Base-by-base conservation (phyloP, 139 green algal species). In the Ettlia oleoabundans region DNA sequence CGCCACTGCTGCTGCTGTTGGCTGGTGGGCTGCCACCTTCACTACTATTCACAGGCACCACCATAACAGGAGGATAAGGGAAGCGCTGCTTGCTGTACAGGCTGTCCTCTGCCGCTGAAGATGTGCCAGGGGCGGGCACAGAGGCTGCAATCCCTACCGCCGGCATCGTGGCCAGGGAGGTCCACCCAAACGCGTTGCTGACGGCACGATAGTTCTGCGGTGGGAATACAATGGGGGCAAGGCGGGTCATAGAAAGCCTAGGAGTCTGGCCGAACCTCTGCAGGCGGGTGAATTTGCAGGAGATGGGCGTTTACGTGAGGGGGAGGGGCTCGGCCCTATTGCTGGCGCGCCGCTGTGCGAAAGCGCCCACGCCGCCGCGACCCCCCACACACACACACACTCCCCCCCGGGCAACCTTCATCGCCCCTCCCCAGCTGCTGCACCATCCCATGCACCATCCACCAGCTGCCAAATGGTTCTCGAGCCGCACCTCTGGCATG, bases 31-130 rank as follows among this genome's bases (percentile, higher is more conserved):
- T 58, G 47, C 47, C 47, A 24, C 13, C 32, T 26, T 7, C 22
- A 3, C 3, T 2, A 3, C 9, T 10, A 3, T 22, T 19, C 19
- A 42, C 18, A 0, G 72, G 22, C 21, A 64, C 55, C 5, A 79
- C 33, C 22, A 66, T 51, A 3, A 79, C 55, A 26, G 72, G 72
- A 4, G 72, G 72, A 35, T 53, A 79, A 15, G 72, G 72, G 72
- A 79, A 79, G 72, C 72, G 72, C 72, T 79, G 72, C 72, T 67
- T 79, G 72, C 72, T 79, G 72, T 68, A 79, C 72, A 79, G 72
- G 41, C 33, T 67, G 72, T 79, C 72, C 52, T 67, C 72, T 4
- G 72, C 72, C 52, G 51, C 33, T 3, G 51, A 53, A 19, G 33
- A 37, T 8, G 37, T 7, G 51, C 19, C 35, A 37, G 72, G 72